Base-by-base conservation (phyloP, 1,284 basidiomycete genomes). In the Pseudozyma sp. region DNA sequence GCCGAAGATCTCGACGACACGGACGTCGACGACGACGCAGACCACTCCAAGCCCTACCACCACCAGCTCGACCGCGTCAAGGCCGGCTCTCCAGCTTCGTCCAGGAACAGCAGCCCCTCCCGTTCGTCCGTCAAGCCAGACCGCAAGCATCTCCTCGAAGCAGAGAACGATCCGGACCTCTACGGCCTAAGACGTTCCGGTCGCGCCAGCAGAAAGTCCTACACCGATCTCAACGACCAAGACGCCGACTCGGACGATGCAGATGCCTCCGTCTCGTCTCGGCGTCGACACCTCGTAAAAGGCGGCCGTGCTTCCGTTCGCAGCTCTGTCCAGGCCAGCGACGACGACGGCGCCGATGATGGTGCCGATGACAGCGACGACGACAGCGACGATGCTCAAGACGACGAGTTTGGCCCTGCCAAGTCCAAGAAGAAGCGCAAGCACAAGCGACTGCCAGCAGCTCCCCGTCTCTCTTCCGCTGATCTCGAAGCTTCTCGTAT, bases 361-460 rank as follows among this genome's bases (percentile, higher is more conserved):
- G 85, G 83, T 34, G 65, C 51, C 14, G 65, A 55, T 7, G 58
- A 61, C 19, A 57, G 61, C 42, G 69, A 65, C 9, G 71, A 94
- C 81, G 93, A 91, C 39, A 88, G 90, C 35, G 91, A 92, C 91
- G 58, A 90, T 90, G 85, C 88, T 57, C 92, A 92, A 79, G 86
- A 86, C 19, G 73, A 74, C 19, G 65, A 72, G 34, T 66, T 72
- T 39, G 58, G 57, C 39, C 54, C 62, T 1, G 48, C 52, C 43
- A 55, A 56, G 43, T 56, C 59, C 35, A 66, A 68, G 44, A 55
- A 46, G 37, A 64, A 61, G 52, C 49, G 56, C 50, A 68, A 64
- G 45, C 42, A 48, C n/a, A 58, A 52, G 49, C 67, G 61, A 24
- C 49, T 68, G 9, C 55, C 56, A 43, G 40, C 35, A 14, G 52